Evolutionary conservation across 345 rosid genomes (phyloP).

Genomic region (Syzygium jambos): DNA sequence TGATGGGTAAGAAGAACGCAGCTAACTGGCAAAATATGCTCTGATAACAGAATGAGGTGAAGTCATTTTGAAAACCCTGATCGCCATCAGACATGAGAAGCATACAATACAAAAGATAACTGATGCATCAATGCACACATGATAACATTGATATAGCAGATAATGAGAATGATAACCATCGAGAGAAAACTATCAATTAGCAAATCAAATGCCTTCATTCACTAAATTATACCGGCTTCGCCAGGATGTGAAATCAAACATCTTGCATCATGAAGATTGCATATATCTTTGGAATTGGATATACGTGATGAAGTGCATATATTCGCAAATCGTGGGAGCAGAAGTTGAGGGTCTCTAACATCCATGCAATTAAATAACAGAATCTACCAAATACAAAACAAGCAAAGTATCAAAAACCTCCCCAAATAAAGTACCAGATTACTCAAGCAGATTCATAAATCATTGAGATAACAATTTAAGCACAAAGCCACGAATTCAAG

Average conservation of each 20-base stretch:
- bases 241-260: not conserved
- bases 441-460: no score
- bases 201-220: not conserved
- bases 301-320: conserved; percentile 70
- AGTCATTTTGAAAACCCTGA: not conserved
- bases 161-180: not conserved
- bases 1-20: not conserved
- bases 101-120: not conserved
- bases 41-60: not conserved
- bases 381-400: conserved; percentile 32
- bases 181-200: not conserved
- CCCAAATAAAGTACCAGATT: no score
- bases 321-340: conserved; percentile 60
- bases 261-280: not conserved
- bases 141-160: not conserved
- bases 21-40: not conserved
- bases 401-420: not conserved
- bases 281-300: not conserved
- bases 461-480: no score
- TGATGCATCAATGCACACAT: not conserved
- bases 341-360: conserved; percentile 70
- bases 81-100: not conserved
- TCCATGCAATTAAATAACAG: conserved; percentile 91
- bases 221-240: not conserved
- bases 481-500: no score